Base-by-base conservation (phyloP, 306 rosid species). In the Quercus parvula region DNA sequence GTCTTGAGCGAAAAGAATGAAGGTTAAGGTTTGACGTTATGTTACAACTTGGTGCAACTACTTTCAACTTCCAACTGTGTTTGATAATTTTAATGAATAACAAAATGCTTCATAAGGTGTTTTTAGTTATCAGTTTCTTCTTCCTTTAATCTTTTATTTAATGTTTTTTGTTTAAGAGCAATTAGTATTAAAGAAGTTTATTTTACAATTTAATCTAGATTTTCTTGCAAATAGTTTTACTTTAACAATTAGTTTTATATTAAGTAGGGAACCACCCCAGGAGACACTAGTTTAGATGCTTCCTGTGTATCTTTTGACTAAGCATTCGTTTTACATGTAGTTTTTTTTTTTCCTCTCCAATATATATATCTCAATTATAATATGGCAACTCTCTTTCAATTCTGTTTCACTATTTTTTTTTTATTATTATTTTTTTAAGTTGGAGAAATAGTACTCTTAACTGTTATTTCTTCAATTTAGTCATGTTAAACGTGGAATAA, bases 21-120 rank as follows among this genome's bases (percentile, higher is more conserved):
- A 61, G 54, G 62, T 35, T 63, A 17, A 24, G 18, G 71, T 80
- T 70, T 30, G 64, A 75, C 54, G 35, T 75, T 81, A 77, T 79
- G 31, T 62, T 56, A 20, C 44, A 49, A 73, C 75, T 69, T 73
- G 84, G 79, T 84, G 80, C 81, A 79, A 70, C 68, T 78, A 75
- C 76, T 46, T 80, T 56, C 3, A 49, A 67, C 28, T 67, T 58
- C 28, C 28, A 3, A 33, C 17, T 74, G 58, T 72, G 33, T 59
- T 58, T 52, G 71, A 19, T 44, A 10, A 12, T 19, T 18, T 6
- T 67, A 4, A 14, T 13, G 31, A 63, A 63, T 28, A 63, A 63
- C 41, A 28, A 28, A 28, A 14, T 63, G 44, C 70, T 28, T 63
- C 4, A 24, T 22, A 49, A 49, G 54, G 54, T 9, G 25, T 9